Conservation (phyloP, 2,329 filamentous ascomycete species). For the Penicillium sp. region DNA sequence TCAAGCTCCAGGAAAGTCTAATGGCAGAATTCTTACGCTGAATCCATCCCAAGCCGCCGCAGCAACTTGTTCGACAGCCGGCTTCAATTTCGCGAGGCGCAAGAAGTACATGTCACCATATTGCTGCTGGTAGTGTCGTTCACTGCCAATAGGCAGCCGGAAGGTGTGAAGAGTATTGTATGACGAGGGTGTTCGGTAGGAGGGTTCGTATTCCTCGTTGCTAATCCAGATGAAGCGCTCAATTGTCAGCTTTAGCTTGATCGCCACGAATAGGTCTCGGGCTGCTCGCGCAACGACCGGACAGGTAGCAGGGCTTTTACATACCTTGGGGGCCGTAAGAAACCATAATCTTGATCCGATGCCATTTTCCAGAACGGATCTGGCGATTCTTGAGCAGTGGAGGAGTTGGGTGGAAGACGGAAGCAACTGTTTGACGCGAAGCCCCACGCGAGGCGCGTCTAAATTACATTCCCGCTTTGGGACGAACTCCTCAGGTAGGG, state of each 20-base stretch:
- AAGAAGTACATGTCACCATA: constrained; percentile 98
- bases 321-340: constrained; percentile 31
- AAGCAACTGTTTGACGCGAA: constrained; percentile 16
- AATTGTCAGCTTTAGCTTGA: constrained; percentile 13
- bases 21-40: constrained; percentile 44
- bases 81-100: constrained; percentile 82
- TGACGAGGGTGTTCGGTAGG: constrained; percentile 55
- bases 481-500: not conserved
- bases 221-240: constrained; percentile 13
- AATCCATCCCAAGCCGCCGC: constrained; percentile 73
- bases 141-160: constrained; percentile 61
- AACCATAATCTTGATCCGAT: constrained; percentile 21
- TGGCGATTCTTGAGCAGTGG: not conserved
- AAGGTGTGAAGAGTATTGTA: constrained; percentile 79
- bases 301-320: not conserved
- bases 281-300: not conserved
- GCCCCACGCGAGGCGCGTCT: constrained; percentile 25
- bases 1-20: not conserved
- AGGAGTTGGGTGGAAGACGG: constrained; percentile 2
- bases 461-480: constrained; percentile 26
- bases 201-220: constrained; percentile 38
- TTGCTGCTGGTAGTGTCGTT: constrained; percentile 82
- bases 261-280: not conserved
- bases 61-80: constrained; percentile 72
- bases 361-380: constrained; percentile 17